Evolutionary conservation across 345 rosid species (phyloP), one percentile per base, ranked within the genome.

Genomic region (Eutrema japonicum): DNA sequence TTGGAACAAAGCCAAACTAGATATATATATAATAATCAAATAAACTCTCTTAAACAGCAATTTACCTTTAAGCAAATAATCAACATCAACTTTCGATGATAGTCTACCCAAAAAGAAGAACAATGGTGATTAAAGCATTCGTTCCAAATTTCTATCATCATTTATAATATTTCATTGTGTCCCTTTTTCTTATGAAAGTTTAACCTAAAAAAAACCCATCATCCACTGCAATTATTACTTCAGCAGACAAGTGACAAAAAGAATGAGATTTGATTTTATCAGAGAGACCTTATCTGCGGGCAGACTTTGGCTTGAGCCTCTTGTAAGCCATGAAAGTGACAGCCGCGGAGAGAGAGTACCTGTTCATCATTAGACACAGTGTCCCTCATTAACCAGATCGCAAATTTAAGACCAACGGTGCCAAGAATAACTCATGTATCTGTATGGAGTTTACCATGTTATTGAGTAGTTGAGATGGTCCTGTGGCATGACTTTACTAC

Each of bases 401-500:
- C 48, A 22, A 52, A 47, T 11, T 8, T 8, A 32, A 55, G 32
- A 32, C 71, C 5, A 63, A 51, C 7, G 14, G 43, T 51, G 53
- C 46, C 26, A 49, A 48, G 35, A 56, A 55, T 35, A 40, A 1
- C 42, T 33, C 43, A 35, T 42, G 64, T 11, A 16, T 71, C 36
- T 66, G 38, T 65, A 43, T 55, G 6, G 47, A 65, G 53, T 78
- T 53, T 90, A 95, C 99, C 98, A 90, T 76, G 98, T 92, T 75
- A 95, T 75, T 22, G 85, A 79, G 77, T 95, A 95, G 71, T 95
- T 90, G n/a, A 92, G 88, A 83, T 95, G 99, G 79, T 92, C 96
- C 51, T 87, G 96, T 10, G 99, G 99, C 99, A 90, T 95, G 52
- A 95, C 97, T 72, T 97, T 92, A 82, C 92, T 95, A 63, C 79